phyloP scores from a whole-genome alignment of 495 filamentous ascomycete genomes.

The Rhizodiscina lignyota region DNA sequence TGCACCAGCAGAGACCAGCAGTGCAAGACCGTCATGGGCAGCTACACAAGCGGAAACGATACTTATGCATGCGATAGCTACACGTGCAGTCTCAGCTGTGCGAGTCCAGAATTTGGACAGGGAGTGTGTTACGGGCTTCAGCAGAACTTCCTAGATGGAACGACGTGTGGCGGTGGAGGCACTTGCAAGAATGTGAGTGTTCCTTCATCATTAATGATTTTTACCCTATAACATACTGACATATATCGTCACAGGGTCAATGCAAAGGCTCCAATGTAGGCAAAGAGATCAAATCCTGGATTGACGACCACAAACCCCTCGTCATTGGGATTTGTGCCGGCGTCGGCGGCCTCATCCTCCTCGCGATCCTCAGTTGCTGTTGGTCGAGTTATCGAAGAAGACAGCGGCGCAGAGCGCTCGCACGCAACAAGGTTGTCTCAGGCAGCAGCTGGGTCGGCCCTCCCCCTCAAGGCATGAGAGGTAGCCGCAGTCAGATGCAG shows the following conservation, averaged over 20 bases:
- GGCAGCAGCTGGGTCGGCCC: neutral
- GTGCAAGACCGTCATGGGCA: conserved; percentile 75
- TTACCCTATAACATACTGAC: neutral
- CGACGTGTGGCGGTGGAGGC: conserved; percentile 68
- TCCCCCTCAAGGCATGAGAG: neutral
- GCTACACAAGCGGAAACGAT: conserved; percentile 54
- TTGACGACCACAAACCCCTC: conserved; percentile 24
- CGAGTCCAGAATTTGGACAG: conserved; percentile 46
- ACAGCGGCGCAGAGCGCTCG: neutral
- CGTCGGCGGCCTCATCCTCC: conserved; percentile 23
- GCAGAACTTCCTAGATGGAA: conserved; percentile 92
- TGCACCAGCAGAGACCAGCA: conserved; percentile 87
- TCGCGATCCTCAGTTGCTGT: conserved; percentile 22
- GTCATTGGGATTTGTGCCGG: conserved; percentile 24
- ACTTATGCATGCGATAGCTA: conserved; percentile 64
- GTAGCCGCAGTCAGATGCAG: neutral
- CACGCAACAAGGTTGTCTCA: neutral
- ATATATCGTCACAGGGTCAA: conserved; percentile 16
- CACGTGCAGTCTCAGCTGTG: conserved; percentile 63
- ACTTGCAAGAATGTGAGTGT: conserved; percentile 45
- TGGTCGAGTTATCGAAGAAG: conserved; percentile 11
- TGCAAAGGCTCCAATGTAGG: conserved; percentile 22
- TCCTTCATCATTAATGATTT: neutral
- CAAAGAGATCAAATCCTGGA: conserved; percentile 26
- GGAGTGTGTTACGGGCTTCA: conserved; percentile 56